Evolutionary conservation across 176 grass and related monocot species (phyloP), one percentile per base, ranked within the genome.

Genomic region (Eleusine coracana): DNA sequence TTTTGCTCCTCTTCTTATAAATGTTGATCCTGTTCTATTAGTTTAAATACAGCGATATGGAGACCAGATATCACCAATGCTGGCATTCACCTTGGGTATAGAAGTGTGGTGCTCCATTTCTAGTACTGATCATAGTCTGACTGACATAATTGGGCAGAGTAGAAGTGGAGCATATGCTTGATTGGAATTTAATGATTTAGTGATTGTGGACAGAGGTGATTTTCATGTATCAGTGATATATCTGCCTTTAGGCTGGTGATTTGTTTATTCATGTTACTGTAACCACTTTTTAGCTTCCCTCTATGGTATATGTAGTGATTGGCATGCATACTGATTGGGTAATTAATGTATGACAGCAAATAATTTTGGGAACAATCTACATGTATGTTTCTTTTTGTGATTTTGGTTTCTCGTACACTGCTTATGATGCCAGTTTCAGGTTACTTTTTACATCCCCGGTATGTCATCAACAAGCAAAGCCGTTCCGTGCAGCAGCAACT

Each of bases 381-480:
- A 63, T 93, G 46, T 68, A 77, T 79, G 37, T 80, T 73, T 18
- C 21, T 60, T n/a, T 6, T 54, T 70, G 20, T 5, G 9, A 46
- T 39, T 64, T 23, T 31, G 29, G 63, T 23, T 18, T 71, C 28
- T 40, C 14, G 69, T 36, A 77, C 20, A 25, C n/a, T n/a, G 7
- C 77, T 42, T 6, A 77, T 41, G 77, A 70, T 34, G 1, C 28
- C 81, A 82, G 60, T 82, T 91, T 71, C 84, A 87, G 74, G 74
- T 71, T 81, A 82, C 79, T 48, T 70, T 86, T 84, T 97, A 94
- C 68, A 79, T 85, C 11, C 94, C 91, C 84, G 77, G 74, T 34
- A 70, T 88, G 76, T 94, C 94, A 18, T 92, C 88, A 58, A 97
- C 94, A 39, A 94, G 94, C 85, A 85, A 85, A 78, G 76, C 38